phyloP scores from a whole-genome alignment of 176 grass and related monocot genomes.

The Paspalum vaginatum region DNA sequence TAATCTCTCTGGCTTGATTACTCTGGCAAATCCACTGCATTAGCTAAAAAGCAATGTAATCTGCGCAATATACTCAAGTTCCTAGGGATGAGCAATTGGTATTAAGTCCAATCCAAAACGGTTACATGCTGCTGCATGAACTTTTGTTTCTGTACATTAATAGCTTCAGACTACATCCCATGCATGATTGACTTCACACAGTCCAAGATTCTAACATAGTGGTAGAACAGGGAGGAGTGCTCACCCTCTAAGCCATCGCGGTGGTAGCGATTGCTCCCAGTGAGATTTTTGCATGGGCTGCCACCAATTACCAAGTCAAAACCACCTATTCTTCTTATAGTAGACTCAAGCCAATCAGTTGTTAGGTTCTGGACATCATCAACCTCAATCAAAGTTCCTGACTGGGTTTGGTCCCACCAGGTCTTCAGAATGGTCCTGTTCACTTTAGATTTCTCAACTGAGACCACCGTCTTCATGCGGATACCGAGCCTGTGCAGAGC shows the following conservation, averaged over 20 bases:
- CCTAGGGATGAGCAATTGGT: not conserved
- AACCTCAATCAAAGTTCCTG: constrained; percentile 61
- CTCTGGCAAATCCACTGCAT: too few species aligned
- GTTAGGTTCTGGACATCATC: constrained; percentile 55
- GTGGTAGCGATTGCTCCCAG: not conserved
- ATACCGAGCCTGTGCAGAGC: constrained; percentile 77
- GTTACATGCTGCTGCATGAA: not conserved
- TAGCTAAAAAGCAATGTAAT: too few species aligned
- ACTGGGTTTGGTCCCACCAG: constrained; percentile 88
- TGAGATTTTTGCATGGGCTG: constrained; percentile 6
- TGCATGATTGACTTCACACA: not conserved
- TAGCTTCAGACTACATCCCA: not conserved
- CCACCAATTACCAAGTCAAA: constrained; percentile 21
- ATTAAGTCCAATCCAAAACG: not conserved
- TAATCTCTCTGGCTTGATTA: too few species aligned
- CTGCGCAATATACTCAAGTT: not conserved
- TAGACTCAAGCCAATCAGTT: constrained; percentile 27
- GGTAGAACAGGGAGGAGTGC: constrained; percentile 2
- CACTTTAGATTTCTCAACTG: constrained; percentile 66
- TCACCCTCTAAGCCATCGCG: constrained; percentile 6
- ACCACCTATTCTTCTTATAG: not conserved
- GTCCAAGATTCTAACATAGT: not conserved
- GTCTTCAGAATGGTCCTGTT: constrained; percentile 57
- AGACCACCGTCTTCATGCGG: constrained; percentile 59
- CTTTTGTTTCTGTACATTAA: not conserved